phyloP scores from a whole-genome alignment of 1,284 basidiomycete genomes.

The Moniliella sp. region DNA sequence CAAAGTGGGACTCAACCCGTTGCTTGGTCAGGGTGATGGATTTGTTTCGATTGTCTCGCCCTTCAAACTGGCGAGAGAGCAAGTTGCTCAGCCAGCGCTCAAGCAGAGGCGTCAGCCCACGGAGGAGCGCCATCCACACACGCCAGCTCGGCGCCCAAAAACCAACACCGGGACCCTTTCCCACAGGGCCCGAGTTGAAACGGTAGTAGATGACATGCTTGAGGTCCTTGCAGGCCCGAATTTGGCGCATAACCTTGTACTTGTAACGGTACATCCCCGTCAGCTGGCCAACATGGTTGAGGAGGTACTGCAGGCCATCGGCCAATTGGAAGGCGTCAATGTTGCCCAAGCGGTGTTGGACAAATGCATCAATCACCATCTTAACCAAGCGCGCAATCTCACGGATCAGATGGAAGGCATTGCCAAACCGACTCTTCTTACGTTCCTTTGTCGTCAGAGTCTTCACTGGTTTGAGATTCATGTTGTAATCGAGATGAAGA shows the following conservation, averaged over 20 bases:
- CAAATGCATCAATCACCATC: constrained; percentile 91
- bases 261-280: constrained; percentile 98
- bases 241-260: constrained; percentile 99
- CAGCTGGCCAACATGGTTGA: constrained; percentile 85
- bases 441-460: constrained; percentile 97
- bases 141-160: constrained; percentile 99
- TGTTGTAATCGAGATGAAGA: constrained; percentile 73
- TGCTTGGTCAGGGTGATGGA: constrained; percentile 79
- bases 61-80: constrained; percentile 91
- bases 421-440: constrained; percentile 98
- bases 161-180: constrained; percentile 93
- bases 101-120: constrained; percentile 86
- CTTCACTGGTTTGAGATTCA: constrained; percentile 92
- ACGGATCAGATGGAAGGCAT: constrained; percentile 88
- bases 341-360: constrained; percentile 92
- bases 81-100: constrained; percentile 95
- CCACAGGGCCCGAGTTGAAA: constrained; percentile 97
- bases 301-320: constrained; percentile 92
- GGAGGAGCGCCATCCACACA: constrained; percentile 98
- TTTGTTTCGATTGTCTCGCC: constrained; percentile 69
- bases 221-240: constrained; percentile 94
- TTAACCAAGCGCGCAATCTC: constrained; percentile 93
- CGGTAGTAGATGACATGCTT: constrained; percentile 62
- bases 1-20: constrained; percentile 92
- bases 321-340: constrained; percentile 98